A percentile compares a stretch with the other conserved stretches of the same genome.
These are phyloP conservation scores for Venturia oleaginea DNA, from an alignment of 2,329 filamentous ascomycete genomes.

Conservation along the genomic window DNA sequence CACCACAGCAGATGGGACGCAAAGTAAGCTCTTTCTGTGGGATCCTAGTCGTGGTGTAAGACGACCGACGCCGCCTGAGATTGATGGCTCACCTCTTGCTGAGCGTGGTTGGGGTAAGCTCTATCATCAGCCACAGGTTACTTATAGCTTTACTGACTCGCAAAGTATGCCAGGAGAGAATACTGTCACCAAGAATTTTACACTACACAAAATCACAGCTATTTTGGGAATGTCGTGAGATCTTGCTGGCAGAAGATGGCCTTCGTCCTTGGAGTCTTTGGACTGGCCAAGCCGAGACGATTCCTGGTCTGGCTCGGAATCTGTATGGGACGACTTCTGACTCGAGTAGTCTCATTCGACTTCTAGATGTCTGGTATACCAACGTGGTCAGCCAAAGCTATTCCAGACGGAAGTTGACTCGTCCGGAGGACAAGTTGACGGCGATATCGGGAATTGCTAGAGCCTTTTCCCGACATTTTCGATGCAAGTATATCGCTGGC, in stretches of 20 bases:
- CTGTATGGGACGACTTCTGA: slow-evolving; percentile 11
- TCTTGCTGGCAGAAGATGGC: slow-evolving; percentile 12
- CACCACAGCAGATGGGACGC: slow-evolving; percentile 1
- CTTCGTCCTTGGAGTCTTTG: slow-evolving; percentile 14
- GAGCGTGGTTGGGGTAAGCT: slow-evolving; percentile 14
- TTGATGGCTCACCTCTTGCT: slow-evolving; percentile 12
- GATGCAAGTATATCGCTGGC: slow-evolving; percentile 12
- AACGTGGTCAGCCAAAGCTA: slow-evolving; percentile 14
- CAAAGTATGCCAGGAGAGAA: slow-evolving; percentile 13
- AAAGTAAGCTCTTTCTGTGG: slow-evolving; percentile 9
- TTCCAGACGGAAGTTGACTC: slow-evolving; percentile 13
- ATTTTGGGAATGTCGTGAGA: slow-evolving; percentile 15
- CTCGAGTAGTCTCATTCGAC: not conserved
- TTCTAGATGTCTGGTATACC: slow-evolving; percentile 14
- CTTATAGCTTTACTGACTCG: not conserved
- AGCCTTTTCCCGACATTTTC: slow-evolving; percentile 13
- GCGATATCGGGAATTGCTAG: slow-evolving; percentile 15
- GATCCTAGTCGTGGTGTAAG: slow-evolving; percentile 12
- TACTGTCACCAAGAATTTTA: slow-evolving; percentile 15
- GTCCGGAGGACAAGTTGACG: slow-evolving; percentile 12
- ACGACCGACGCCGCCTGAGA: slow-evolving; percentile 12
- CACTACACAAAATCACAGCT: slow-evolving; percentile 14
- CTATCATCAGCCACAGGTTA: not conserved
- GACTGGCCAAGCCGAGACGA: slow-evolving; percentile 4
- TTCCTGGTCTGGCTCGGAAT: slow-evolving; percentile 12